Percentiles rank a stretch among this genome's conserved stretches.
phyloP scores from a whole-genome alignment of 129 eudicot species.

The Chrysanthemum seticuspe region DNA sequence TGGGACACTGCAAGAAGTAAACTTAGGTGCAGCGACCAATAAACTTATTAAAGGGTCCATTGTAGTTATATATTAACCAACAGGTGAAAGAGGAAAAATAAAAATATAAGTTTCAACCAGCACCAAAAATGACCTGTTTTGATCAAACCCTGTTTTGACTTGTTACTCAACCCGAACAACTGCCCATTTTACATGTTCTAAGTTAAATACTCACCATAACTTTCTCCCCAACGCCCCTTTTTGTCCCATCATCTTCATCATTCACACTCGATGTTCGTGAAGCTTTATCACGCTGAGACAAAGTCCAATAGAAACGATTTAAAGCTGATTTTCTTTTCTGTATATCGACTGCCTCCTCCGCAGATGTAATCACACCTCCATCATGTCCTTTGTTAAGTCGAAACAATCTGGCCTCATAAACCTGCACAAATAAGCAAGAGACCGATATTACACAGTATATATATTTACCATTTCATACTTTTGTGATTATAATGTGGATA shows the following conservation, averaged over 20 bases:
- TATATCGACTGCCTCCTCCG: slow-evolving; percentile 79
- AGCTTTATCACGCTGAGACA: slow-evolving; percentile 62
- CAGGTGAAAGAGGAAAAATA: not conserved
- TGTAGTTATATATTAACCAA: not conserved
- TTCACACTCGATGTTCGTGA: slow-evolving; percentile 36
- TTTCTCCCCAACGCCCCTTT: slow-evolving; percentile 72
- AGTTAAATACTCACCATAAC: slow-evolving; percentile 51
- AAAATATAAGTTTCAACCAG: not conserved
- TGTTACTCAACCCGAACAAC: slow-evolving; percentile 1
- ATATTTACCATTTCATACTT: too few relatives aligned
- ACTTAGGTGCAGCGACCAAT: not conserved
- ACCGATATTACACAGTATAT: not conserved
- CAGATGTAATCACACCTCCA: slow-evolving; percentile 67
- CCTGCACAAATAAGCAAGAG: slow-evolving; percentile 39
- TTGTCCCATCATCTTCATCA: slow-evolving; percentile 54
- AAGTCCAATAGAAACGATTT: slow-evolving; percentile 65
- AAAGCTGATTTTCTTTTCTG: slow-evolving; percentile 63
- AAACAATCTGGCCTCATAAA: slow-evolving; percentile 91
- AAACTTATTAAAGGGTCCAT: not conserved
- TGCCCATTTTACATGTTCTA: not conserved
- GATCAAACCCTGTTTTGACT: slow-evolving; percentile 2
- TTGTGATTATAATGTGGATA: not conserved
- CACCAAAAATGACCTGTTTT: not conserved
- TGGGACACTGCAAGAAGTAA: not conserved
- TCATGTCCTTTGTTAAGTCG: slow-evolving; percentile 64